These are phyloP conservation scores for Bonia amplexicaulis DNA, from an alignment of 176 grass and related monocot genomes.

Conservation along the genomic window DNA sequence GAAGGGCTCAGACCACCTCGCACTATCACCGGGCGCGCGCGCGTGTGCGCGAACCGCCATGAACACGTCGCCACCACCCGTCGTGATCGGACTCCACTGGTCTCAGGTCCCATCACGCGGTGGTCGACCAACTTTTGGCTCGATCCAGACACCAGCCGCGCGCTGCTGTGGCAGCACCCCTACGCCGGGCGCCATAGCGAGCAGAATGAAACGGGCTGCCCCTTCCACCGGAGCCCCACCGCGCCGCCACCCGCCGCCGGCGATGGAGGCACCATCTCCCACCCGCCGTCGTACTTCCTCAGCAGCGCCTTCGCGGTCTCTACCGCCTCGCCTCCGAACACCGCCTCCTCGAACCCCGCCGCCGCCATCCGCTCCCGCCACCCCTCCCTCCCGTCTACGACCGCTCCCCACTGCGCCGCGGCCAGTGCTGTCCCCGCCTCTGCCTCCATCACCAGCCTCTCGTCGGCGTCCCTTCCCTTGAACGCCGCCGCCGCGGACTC, in stretches of 20 bases:
- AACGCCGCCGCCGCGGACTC: slow-evolving; percentile 83
- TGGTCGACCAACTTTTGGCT: no score
- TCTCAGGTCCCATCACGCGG: no score
- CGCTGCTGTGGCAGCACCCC: no score
- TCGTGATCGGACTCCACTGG: no score
- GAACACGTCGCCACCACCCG: no score
- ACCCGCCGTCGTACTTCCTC: slow-evolving; percentile 82
- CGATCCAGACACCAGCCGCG: no score
- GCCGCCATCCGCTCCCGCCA: slow-evolving; percentile 75
- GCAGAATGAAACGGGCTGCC: slow-evolving; percentile 47
- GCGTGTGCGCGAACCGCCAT: no score
- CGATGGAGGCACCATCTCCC: slow-evolving; percentile 55
- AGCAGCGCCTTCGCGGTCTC: slow-evolving; percentile 62
- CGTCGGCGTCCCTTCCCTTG: slow-evolving; percentile 67
- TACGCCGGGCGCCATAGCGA: slow-evolving; percentile 46
- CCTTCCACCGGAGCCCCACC: slow-evolving; percentile 57
- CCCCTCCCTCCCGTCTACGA: slow-evolving; percentile 42
- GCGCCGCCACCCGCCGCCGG: not conserved
- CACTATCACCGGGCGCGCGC: no score
- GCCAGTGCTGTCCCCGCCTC: slow-evolving; percentile 46
- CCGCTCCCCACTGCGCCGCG: not conserved
- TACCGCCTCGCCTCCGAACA: slow-evolving; percentile 69
- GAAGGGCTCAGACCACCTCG: not conserved
- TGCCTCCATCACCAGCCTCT: slow-evolving; percentile 63
- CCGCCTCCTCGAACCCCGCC: slow-evolving; percentile 58